phyloP scores from a whole-genome alignment of 2,329 filamentous ascomycete species.

The Trichoderma arundinaceum region DNA sequence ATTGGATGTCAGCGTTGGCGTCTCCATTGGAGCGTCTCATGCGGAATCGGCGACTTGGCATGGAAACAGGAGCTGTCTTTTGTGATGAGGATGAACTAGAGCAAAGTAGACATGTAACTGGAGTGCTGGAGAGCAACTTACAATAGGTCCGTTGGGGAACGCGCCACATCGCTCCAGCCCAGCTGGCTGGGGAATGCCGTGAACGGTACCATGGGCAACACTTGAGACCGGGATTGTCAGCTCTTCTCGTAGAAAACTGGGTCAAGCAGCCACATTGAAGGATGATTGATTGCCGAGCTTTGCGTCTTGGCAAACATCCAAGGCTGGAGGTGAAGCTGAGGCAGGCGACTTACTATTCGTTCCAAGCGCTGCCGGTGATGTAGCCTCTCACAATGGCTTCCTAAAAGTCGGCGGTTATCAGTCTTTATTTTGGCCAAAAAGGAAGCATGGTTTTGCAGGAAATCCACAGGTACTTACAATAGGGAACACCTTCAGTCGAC shows the following conservation, averaged over 20 bases:
- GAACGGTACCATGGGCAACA: conserved; percentile 62
- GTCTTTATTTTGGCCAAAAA: background rate
- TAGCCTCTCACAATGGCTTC: conserved; percentile 70
- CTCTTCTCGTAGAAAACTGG: conserved; percentile 51
- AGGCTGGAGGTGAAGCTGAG: background rate
- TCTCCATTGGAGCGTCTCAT: background rate
- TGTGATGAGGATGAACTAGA: background rate
- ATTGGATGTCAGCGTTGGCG: background rate
- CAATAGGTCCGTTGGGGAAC: conserved; percentile 66
- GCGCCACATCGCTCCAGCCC: conserved; percentile 74
- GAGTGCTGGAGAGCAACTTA: conserved; percentile 1
- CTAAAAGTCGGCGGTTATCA: background rate
- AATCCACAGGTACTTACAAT: conserved; percentile 45
- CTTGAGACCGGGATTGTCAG: conserved; percentile 54
- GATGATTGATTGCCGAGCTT: background rate
- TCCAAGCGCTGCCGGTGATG: conserved; percentile 84
- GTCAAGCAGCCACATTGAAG: background rate
- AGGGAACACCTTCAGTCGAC: conserved; percentile 36
- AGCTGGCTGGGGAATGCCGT: conserved; percentile 71
- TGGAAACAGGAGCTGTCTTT: background rate
- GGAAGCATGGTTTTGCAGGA: background rate
- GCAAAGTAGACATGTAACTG: background rate
- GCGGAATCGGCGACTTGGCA: background rate
- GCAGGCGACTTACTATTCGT: conserved; percentile 53
- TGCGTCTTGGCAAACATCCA: background rate